Evolutionary conservation across 495 filamentous ascomycete genomes (phyloP), one percentile per base, ranked within the genome.

Genomic region (Penicillium canariense): DNA sequence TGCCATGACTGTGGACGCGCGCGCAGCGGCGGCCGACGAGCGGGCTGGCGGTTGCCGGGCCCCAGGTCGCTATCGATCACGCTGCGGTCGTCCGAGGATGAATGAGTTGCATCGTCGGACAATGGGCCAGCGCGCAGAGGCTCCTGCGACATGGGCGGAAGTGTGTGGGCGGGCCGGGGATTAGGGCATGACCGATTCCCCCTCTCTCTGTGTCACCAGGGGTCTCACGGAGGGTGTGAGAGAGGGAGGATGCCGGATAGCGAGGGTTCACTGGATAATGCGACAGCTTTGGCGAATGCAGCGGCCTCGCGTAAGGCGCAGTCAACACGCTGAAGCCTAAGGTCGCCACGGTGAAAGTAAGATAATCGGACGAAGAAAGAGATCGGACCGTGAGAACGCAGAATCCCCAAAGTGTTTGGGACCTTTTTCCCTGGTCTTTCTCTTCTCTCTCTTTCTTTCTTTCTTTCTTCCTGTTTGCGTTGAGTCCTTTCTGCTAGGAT

Each of bases 61-160:
- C 50, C 56, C 46, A 63, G 56, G 46, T 71, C 68, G 50, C 63
- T 60, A 35, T 71, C 69, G 23, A 68, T 54, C 39, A 54, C 48
- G 28, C 50, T 54, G 60, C 60, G 70, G 38, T 45, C 54, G 49
- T 69, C 65, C 18, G 35, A 38, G 30, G 39, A 27, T 10, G 43
- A 30, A 36, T 53, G 59, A 46, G 56, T 51, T 45, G 57, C 61
- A 65, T 68, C 67, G 51, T 67, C 67, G 45, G 66, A 58, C 57
- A 59, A 52, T 48, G 57, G 62, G 58, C 61, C 71, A 57, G 71
- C 60, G 47, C 63, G 64, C 45, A 69, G 58, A 54, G 68, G 57
- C 48, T 68, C 63, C 64, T 75, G 70, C 72, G 79, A 80, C 79
- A 82, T 81, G 62, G 73, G 73, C 71, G 69, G 60, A 51, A 73